Conservation (phyloP, 257 asterid species). For the Penstemon eatonii region DNA sequence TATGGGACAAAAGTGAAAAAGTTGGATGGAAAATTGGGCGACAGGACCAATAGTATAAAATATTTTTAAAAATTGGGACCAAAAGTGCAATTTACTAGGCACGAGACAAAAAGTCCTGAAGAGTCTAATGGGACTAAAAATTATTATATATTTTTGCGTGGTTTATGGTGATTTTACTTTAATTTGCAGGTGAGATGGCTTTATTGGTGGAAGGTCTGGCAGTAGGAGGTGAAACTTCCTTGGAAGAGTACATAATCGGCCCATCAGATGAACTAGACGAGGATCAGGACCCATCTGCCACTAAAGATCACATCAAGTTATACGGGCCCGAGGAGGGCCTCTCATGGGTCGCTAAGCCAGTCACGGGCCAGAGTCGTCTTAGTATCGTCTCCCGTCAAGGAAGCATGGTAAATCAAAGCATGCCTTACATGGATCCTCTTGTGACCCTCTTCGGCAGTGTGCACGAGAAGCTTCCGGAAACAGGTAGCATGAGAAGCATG, state of each 20-base stretch:
- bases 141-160: neutral
- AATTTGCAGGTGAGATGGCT: conserved; percentile 69
- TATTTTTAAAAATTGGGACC: too few species aligned
- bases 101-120: too few species aligned
- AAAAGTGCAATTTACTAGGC: too few species aligned
- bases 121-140: neutral
- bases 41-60: too few species aligned
- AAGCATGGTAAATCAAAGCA: conserved; percentile 51
- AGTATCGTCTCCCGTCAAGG: conserved; percentile 66
- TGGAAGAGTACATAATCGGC: conserved; percentile 71
- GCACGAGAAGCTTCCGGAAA: conserved; percentile 70
- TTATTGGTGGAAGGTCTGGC: conserved; percentile 71
- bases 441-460: conserved; percentile 79
- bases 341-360: conserved; percentile 71
- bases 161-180: conserved; percentile 15
- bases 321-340: conserved; percentile 79
- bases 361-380: conserved; percentile 57
- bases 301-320: conserved; percentile 50
- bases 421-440: conserved; percentile 74
- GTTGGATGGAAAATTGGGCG: too few species aligned
- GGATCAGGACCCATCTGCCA: conserved; percentile 41
- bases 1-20: too few species aligned
- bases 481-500: conserved; percentile 79
- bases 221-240: conserved; percentile 63
- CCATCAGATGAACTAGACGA: conserved; percentile 54